phyloP scores from a whole-genome alignment of 768 basidiomycete species.

The Neoboletus brunneissimus region DNA sequence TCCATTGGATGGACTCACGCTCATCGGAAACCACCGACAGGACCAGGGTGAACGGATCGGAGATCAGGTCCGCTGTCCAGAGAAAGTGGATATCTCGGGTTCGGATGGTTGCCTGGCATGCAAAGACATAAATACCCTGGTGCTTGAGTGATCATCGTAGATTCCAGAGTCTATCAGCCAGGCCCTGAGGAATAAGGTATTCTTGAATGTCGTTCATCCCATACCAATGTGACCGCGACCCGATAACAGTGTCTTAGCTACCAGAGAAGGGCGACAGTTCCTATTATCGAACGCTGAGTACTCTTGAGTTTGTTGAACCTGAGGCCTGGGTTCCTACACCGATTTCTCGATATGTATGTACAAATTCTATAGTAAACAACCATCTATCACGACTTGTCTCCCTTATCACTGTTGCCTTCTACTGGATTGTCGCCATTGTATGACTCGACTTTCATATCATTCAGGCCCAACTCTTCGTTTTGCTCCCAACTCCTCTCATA shows the following conservation, averaged over 20 bases:
- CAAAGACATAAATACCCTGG: neutral
- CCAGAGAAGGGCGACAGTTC: neutral
- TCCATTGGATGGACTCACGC: neutral
- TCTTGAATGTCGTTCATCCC: neutral
- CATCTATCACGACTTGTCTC: slow-evolving; percentile 1
- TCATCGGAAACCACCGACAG: neutral
- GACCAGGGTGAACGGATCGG: neutral
- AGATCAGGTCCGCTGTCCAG: neutral
- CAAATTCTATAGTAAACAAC: neutral
- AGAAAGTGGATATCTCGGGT: neutral
- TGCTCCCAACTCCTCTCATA: slow-evolving; percentile 89
- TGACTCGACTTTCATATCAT: slow-evolving; percentile 79
- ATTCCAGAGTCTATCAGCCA: neutral
- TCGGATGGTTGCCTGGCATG: neutral
- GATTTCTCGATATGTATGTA: too few relatives aligned
- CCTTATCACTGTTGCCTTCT: neutral
- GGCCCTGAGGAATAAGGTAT: neutral
- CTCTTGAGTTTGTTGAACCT: too few relatives aligned
- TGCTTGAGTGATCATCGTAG: neutral
- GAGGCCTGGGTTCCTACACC: too few relatives aligned
- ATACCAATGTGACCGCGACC: neutral
- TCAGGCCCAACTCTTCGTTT: slow-evolving; percentile 92
- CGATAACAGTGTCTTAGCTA: neutral
- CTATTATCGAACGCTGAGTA: neutral
- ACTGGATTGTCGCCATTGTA: slow-evolving; percentile 18